Evolutionary conservation across 495 filamentous ascomycete genomes (phyloP).

Genomic region (Thozetella sp.): DNA sequence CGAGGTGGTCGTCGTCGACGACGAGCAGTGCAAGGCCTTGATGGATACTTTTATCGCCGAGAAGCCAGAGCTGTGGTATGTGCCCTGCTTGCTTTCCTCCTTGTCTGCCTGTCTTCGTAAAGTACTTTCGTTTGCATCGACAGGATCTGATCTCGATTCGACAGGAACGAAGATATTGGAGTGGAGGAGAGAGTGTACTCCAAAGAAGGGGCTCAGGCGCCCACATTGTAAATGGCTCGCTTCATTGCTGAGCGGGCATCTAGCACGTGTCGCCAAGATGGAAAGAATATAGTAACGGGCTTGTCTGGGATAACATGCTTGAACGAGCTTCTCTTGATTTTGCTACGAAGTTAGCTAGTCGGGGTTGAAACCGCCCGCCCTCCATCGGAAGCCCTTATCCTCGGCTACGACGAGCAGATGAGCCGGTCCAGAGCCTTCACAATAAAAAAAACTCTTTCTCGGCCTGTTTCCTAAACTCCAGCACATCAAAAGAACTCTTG

Average conservation of each 20-base stretch:
- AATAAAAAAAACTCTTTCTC: not conserved
- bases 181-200: slow-evolving; percentile 53
- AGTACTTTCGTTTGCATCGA: slow-evolving; percentile 9
- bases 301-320: too few species aligned
- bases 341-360: not conserved
- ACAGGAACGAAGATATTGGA: slow-evolving; percentile 78
- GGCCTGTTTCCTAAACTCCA: slow-evolving; percentile 7
- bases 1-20: slow-evolving; percentile 74
- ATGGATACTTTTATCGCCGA: slow-evolving; percentile 79
- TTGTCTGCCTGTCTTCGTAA: slow-evolving; percentile 2
- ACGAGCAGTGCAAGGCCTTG: slow-evolving; percentile 67
- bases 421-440: too few species aligned
- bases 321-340: not conserved
- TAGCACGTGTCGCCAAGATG: not conserved
- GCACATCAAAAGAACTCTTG: not conserved
- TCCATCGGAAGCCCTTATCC: not conserved
- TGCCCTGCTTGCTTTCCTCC: slow-evolving; percentile 4
- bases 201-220: slow-evolving; percentile 21
- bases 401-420: not conserved
- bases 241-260: too few species aligned
- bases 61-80: slow-evolving; percentile 76
- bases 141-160: slow-evolving; percentile 1
- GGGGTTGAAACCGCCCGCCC: too few species aligned
- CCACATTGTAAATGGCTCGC: not conserved
- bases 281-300: too few species aligned